Conservation (phyloP, 306 rosid genomes). For the Amphicarpaea edgeworthii region DNA sequence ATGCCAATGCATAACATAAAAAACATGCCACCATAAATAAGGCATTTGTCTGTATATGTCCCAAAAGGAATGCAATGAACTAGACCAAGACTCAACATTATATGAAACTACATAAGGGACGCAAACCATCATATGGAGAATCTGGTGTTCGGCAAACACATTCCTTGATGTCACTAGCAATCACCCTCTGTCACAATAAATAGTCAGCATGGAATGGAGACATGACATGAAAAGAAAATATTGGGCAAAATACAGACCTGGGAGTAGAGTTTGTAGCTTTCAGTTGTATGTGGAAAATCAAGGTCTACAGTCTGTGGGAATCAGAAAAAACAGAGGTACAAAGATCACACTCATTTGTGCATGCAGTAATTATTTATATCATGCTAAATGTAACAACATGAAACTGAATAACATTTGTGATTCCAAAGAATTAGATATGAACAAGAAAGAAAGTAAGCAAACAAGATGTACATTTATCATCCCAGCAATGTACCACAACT, state of each 20-base stretch:
- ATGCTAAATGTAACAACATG: neutral
- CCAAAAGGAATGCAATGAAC: constrained; percentile 22
- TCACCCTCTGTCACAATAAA: constrained; percentile 75
- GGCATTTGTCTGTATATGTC: neutral
- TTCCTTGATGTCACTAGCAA: constrained; percentile 94
- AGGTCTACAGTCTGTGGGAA: constrained; percentile 73
- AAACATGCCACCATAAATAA: neutral
- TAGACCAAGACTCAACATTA: constrained; percentile 31
- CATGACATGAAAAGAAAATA: constrained; percentile 20
- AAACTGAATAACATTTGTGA: neutral
- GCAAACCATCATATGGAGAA: constrained; percentile 95
- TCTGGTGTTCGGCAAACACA: constrained; percentile 99
- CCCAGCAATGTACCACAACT: constrained; percentile 28
- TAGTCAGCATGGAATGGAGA: constrained; percentile 41
- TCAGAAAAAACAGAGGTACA: constrained; percentile 33
- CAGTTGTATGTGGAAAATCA: constrained; percentile 90
- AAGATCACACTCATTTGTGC: neutral
- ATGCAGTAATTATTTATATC: neutral
- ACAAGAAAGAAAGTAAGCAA: neutral
- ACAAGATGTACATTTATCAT: constrained; percentile 22
- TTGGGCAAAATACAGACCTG: constrained; percentile 64
- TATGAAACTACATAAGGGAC: constrained; percentile 25
- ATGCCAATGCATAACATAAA: neutral
- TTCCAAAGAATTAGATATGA: neutral
- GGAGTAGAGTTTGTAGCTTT: constrained; percentile 90